Conservation (phyloP, 495 filamentous ascomycete genomes). For the Tuber aestivum region DNA sequence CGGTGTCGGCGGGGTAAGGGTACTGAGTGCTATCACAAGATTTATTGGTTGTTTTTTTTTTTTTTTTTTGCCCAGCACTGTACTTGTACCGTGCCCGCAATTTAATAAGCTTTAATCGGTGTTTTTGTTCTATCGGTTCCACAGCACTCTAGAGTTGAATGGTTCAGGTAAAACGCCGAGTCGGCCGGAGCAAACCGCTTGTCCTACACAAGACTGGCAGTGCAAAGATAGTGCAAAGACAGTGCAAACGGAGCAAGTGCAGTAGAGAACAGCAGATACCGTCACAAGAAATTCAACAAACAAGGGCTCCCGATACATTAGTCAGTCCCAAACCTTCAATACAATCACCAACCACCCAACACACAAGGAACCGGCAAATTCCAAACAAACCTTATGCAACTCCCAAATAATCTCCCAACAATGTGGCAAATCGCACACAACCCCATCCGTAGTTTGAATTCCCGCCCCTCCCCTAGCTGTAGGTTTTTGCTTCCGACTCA, state of each 20-base stretch:
- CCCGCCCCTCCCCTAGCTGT: neutral
- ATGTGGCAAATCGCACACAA: neutral
- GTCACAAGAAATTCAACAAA: neutral
- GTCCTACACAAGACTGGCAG: neutral
- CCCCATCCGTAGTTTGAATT: neutral
- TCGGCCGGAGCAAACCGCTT: neutral
- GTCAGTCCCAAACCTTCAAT: neutral
- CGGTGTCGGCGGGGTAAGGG: neutral
- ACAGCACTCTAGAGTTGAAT: neutral
- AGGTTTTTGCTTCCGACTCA: neutral
- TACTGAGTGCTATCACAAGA: constrained; percentile 8
- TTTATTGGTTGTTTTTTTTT: neutral
- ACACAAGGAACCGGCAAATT: neutral
- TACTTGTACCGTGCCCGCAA: neutral
- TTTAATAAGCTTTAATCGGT: neutral
- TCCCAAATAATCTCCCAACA: neutral
- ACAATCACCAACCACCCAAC: neutral
- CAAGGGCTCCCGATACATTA: neutral
- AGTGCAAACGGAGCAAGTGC: neutral
- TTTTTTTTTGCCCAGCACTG: too few relatives aligned
- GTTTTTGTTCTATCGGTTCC: neutral
- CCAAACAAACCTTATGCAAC: neutral
- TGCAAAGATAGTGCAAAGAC: neutral
- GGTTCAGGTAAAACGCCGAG: neutral
- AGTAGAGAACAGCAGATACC: neutral